Percentiles rank a stretch among this genome's conserved stretches.
Evolutionary conservation across 2,329 filamentous ascomycete genomes (phyloP).

Genomic region (Fusarium xyrophilum): DNA sequence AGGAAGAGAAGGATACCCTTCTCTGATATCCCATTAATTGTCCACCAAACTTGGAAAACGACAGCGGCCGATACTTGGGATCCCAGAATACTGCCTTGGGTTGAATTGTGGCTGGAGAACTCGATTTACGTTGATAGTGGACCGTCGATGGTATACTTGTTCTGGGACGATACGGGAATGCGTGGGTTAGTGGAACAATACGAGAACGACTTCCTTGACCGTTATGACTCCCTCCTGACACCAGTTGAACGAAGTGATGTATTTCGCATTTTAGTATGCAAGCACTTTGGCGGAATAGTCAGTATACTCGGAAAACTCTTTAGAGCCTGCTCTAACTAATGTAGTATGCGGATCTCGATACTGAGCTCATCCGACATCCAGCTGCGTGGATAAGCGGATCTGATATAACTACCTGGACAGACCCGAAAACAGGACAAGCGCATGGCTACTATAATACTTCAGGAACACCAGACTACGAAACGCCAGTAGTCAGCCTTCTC

Average conservation of each 20-base stretch:
- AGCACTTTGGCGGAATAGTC: not conserved
- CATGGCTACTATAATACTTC: not conserved
- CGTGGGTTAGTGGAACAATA: not conserved
- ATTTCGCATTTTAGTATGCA: slow-evolving; percentile 2
- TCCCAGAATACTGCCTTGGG: not conserved
- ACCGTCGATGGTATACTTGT: not conserved
- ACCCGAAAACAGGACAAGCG: not conserved
- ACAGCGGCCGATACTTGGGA: not conserved
- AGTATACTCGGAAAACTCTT: not conserved
- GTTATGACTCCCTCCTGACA: not conserved
- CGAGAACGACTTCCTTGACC: not conserved
- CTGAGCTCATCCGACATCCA: not conserved
- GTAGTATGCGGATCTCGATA: not conserved
- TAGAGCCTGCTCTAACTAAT: not conserved
- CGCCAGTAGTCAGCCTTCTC: not conserved
- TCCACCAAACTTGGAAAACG: slow-evolving; percentile 3
- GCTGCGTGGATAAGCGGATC: not conserved
- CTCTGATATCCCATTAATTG: not conserved
- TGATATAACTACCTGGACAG: not conserved
- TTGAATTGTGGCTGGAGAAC: not conserved
- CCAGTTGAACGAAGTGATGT: not conserved
- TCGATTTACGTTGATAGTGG: not conserved
- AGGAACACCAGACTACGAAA: not conserved
- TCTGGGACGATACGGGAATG: slow-evolving; percentile 2
- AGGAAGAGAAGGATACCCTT: not conserved